Conservation (phyloP, 768 basidiomycete species). For the Cystofilobasidium macerans region DNA sequence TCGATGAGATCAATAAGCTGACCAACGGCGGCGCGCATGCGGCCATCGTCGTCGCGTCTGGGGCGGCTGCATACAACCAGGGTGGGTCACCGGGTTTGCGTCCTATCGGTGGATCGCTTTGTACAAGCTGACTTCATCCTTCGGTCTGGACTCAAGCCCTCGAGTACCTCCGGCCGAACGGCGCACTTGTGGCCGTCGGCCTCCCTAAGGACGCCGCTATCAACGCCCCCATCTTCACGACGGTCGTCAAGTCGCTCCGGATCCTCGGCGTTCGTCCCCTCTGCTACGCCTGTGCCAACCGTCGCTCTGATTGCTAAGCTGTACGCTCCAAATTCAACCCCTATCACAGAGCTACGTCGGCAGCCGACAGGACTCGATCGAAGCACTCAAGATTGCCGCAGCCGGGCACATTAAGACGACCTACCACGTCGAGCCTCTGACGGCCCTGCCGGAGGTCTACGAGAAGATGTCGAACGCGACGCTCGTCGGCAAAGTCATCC, state of each 20-base stretch:
- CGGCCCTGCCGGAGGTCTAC: slow-evolving; percentile 43
- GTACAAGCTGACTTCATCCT: too few species aligned
- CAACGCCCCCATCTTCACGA: slow-evolving; percentile 31
- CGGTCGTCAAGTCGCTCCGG: slow-evolving; percentile 38
- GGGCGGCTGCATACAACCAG: slow-evolving; percentile 41
- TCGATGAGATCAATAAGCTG: slow-evolving; percentile 52
- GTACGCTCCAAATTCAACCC: too few species aligned
- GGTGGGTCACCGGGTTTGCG: slow-evolving; percentile 22
- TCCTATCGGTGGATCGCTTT: background rate
- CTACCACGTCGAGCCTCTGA: slow-evolving; percentile 44
- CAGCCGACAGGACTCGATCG: slow-evolving; percentile 63
- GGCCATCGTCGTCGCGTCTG: slow-evolving; percentile 39
- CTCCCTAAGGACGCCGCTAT: slow-evolving; percentile 27
- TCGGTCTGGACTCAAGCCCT: too few species aligned
- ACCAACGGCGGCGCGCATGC: slow-evolving; percentile 68
- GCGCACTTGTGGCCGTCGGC: slow-evolving; percentile 40
- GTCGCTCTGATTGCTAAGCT: too few species aligned
- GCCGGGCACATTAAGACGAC: slow-evolving; percentile 51
- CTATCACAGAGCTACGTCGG: slow-evolving; percentile 38
- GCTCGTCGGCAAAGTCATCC: slow-evolving; percentile 42
- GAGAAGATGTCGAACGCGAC: slow-evolving; percentile 35
- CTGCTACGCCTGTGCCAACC: too few species aligned
- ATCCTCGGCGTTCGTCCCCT: slow-evolving; percentile 32
- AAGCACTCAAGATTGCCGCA: slow-evolving; percentile 67
- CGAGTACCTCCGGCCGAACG: slow-evolving; percentile 63